Percentiles rank a stretch among this genome's conserved stretches.
Conservation (phyloP, 106 monocot species). For the Acorus gramineus region DNA sequence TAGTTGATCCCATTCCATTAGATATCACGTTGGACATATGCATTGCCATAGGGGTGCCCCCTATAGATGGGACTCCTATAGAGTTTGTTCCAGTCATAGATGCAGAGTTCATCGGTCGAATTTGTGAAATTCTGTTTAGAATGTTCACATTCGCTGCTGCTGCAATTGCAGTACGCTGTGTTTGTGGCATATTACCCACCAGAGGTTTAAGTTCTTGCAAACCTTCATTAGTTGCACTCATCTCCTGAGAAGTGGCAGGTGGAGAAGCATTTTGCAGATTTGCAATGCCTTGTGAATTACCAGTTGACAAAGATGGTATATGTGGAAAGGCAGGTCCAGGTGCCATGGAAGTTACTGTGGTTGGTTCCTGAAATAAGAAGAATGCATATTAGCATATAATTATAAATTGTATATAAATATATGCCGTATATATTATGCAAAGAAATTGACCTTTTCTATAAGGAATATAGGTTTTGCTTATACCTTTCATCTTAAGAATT, state of each 20-base stretch:
- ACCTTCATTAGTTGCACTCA: constrained; percentile 41
- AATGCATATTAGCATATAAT: too few relatives aligned
- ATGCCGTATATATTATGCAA: too few relatives aligned
- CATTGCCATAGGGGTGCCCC: constrained; percentile 52
- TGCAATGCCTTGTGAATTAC: constrained; percentile 46
- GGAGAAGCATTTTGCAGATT: constrained; percentile 50
- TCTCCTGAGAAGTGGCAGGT: constrained; percentile 68
- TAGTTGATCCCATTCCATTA: constrained; percentile 66
- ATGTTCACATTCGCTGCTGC: constrained; percentile 78
- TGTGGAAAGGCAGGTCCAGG: constrained; percentile 58
- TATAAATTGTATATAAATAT: too few relatives aligned
- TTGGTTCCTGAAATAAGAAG: constrained; percentile 60
- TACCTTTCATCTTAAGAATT: too few relatives aligned
- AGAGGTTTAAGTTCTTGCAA: constrained; percentile 77
- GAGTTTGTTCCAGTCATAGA: constrained; percentile 50
- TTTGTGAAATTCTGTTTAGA: constrained; percentile 78
- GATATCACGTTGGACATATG: constrained; percentile 96
- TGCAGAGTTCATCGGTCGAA: constrained; percentile 52
- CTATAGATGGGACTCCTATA: constrained; percentile 57
- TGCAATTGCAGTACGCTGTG: constrained; percentile 51
- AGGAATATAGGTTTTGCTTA: too few relatives aligned
- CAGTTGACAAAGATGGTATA: constrained; percentile 37
- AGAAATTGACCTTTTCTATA: too few relatives aligned
- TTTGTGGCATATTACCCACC: constrained; percentile 41
- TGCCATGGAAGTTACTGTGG: constrained; percentile 41